Evolutionary conservation across 768 basidiomycete species (phyloP), one percentile per base, ranked within the genome.

Genomic region (Russula earlei): DNA sequence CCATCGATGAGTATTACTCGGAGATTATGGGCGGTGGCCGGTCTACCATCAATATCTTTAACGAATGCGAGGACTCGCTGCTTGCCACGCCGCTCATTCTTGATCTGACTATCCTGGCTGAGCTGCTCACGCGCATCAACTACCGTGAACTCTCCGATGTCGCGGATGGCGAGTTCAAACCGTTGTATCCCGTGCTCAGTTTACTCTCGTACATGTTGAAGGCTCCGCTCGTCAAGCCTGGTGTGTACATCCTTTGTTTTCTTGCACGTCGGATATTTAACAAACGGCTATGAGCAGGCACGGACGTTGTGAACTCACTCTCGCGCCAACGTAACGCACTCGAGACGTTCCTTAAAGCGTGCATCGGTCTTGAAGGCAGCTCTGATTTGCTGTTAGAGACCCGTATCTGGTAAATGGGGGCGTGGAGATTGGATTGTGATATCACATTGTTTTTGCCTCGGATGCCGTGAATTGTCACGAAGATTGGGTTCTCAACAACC

Each of bases 1-100:
- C 94, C n/a, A 92, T 98, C 77, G 96, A 98, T 72, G 94, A 97
- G 76, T 98, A 97, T 74, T 92, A 93, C 72, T 94, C 91, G 11
- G 94, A 98, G 78, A 93, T 98, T 66, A 85, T 94, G 75, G 95
- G 94, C 67, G 94, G 94, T 63, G 94, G 94, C 27, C 77, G 91
- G 60, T 89, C 87, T 61, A 91, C 88, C 11, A 93, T 96, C 77
- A 92, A 90, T 70, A 91, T 92, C 74, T 96, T 95, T 81, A 97
- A 97, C 71, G 89, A 94, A 71, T 97, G 95, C 77, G 92, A 95
- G 85, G 95, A 98, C 70, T 96, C 94, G 12, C 78, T 98, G 59
- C 79, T 99, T 60, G 95, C 95, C 27, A 94, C 94, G 36, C 94
- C 94, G 19, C 80, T 99, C 65, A 97, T 97, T 68, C 77, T 99